phyloP scores from a whole-genome alignment of 495 filamentous ascomycete genomes.

The Glutinoglossum americanum region DNA sequence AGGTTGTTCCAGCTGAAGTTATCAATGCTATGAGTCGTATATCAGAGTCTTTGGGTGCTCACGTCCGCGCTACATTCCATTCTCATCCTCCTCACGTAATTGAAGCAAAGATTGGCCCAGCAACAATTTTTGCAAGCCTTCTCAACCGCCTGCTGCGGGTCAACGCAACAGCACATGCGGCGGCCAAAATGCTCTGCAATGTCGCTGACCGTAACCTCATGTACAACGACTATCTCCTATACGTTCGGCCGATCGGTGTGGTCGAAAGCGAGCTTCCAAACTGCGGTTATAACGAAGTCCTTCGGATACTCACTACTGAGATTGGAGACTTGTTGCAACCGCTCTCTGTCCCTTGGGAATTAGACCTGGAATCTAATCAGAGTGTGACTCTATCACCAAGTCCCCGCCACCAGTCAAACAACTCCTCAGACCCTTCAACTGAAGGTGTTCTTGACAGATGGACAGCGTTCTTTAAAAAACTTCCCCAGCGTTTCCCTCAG shows the following conservation, averaged over 20 bases:
- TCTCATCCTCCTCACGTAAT: constrained; percentile 64
- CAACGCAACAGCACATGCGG: constrained; percentile 74
- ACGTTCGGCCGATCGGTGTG: constrained; percentile 50
- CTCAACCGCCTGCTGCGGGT: constrained; percentile 71
- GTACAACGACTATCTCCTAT: constrained; percentile 75
- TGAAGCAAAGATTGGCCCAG: constrained; percentile 65
- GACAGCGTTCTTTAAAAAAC: constrained; percentile 55
- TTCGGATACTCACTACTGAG: constrained; percentile 51
- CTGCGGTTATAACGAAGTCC: constrained; percentile 41
- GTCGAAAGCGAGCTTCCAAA: constrained; percentile 36
- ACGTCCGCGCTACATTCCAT: constrained; percentile 63
- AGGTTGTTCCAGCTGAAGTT: constrained; percentile 69
- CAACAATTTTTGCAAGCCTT: constrained; percentile 68
- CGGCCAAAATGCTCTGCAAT: constrained; percentile 52
- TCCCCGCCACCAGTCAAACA: constrained; percentile 8
- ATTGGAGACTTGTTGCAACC: constrained; percentile 51
- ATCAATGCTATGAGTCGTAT: constrained; percentile 68
- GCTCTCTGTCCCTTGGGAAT: constrained; percentile 28
- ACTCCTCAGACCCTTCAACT: constrained; percentile 21
- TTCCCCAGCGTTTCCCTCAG: constrained; percentile 56
- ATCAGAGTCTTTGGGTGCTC: constrained; percentile 50
- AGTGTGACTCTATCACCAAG: constrained; percentile 2
- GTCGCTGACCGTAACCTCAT: constrained; percentile 63
- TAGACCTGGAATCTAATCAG: constrained; percentile 22
- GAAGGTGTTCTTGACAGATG: constrained; percentile 56